Base-by-base conservation (phyloP, 192 early-diverging fungal genomes). In the Pilaira anomala region DNA sequence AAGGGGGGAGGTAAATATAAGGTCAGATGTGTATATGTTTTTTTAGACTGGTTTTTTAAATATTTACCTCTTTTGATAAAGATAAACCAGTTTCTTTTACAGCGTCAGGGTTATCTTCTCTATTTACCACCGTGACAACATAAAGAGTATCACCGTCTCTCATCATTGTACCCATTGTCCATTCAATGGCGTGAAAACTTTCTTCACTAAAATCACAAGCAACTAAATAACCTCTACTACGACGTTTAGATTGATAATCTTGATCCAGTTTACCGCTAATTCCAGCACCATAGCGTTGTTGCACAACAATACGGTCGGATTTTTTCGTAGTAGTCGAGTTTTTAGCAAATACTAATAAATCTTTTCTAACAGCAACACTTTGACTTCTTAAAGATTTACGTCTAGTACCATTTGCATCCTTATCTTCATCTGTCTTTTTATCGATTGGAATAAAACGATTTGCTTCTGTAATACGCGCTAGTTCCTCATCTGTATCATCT, bases 201-300 rank as follows among this genome's bases (percentile, higher is more conserved):
- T 79, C 76, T 22, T 74, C 78, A 29, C 71, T 74, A 42, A 83
- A 76, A 74, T 83, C 80, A 5, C 73, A 78, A 19, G 80, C 80
- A 2, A 79, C 78, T 58, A 83, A 69, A 39, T 83, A 83, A 0
- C 54, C 13, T 21, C 74, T 58, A 21, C 48, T 46, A 44, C 52
- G 55, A 9, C 53, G 33, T 9, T 52, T 46, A 1, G 48, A 42
- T n/a, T 33, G 45, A 26, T 48, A 19, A 5, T 21, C 21, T n/a
- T 1, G 9, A 22, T 52, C 49, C 12, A 46, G 7, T 12, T 3
- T 24, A 51, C 60, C 60, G 2, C 22, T 36, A 3, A 21, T 16
- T 24, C 60, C 60, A 36, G 65, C 63, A 22, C 63, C 60, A 46
- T 75, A 63, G 6, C 22, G 41, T 8, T 50, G 56, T 0, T 56